Percentiles rank a stretch among this genome's conserved stretches.
These are phyloP conservation scores for Paecilomyces dactylethromorphus DNA, from an alignment of 2,329 filamentous ascomycete species.

Conservation along the genomic window DNA sequence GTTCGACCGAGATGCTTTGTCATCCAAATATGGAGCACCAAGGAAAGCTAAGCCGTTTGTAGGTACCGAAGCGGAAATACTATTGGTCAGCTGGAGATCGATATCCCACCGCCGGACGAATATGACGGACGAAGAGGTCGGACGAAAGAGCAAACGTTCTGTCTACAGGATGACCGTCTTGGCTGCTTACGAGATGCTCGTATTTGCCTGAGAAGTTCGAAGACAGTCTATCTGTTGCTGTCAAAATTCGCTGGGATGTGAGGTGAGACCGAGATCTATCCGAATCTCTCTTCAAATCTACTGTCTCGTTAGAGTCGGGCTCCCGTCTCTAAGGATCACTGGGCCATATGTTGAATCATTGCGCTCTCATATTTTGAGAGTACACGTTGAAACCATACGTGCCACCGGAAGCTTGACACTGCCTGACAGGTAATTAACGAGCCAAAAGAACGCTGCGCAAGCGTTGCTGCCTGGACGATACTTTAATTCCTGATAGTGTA, in stretches of 20 bases:
- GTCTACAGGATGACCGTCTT: neutral
- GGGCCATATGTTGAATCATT: neutral
- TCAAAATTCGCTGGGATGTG: neutral
- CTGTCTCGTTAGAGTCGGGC: neutral
- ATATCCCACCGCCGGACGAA: neutral
- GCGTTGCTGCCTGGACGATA: neutral
- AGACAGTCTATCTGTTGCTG: neutral
- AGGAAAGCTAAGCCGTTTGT: neutral
- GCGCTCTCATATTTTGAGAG: neutral
- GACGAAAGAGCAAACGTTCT: neutral
- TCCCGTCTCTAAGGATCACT: neutral
- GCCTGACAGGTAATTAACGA: neutral
- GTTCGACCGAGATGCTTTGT: neutral
- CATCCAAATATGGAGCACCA: neutral
- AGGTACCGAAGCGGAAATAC: neutral
- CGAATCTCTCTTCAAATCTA: neutral
- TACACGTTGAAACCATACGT: neutral
- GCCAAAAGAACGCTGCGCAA: neutral
- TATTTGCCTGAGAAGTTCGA: neutral
- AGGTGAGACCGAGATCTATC: neutral
- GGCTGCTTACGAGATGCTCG: neutral
- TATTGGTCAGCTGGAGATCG: neutral
- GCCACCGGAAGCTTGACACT: neutral
- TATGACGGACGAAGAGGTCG: neutral
- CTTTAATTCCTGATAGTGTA: neutral